Evolutionary conservation across 805 yeast species (phyloP).

Genomic region (Metschnikowia peoriensis): DNA sequence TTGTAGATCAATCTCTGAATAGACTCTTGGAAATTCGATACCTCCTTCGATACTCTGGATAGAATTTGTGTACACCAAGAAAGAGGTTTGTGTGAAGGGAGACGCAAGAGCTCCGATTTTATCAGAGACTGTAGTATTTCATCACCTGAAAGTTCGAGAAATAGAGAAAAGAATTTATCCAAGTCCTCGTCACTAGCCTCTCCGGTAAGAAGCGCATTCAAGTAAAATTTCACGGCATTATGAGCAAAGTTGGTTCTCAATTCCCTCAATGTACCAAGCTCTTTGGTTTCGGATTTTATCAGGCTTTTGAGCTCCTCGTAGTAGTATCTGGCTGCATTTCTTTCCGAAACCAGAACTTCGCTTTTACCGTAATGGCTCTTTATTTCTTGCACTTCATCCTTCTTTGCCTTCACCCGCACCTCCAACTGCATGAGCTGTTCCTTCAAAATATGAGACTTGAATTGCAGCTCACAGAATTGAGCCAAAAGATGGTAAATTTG

Average conservation of each 20-base stretch:
- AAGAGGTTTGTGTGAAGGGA: slow-evolving; percentile 63
- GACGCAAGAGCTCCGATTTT: slow-evolving; percentile 28
- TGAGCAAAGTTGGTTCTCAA: slow-evolving; percentile 45
- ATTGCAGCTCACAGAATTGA: slow-evolving; percentile 67
- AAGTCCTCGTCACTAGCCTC: slow-evolving; percentile 48
- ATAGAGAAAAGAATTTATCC: slow-evolving; percentile 77
- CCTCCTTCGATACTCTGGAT: slow-evolving; percentile 59
- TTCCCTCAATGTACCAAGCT: slow-evolving; percentile 37
- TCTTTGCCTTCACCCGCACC: slow-evolving; percentile 40
- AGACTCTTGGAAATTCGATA: slow-evolving; percentile 51
- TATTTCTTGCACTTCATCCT: slow-evolving; percentile 49
- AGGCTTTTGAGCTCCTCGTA: slow-evolving; percentile 49
- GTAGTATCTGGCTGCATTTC: slow-evolving; percentile 52
- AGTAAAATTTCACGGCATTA: slow-evolving; percentile 57
- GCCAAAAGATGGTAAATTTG: slow-evolving; percentile 61
- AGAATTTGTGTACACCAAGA: slow-evolving; percentile 83
- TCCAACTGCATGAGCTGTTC: slow-evolving; percentile 44
- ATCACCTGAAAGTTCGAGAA: slow-evolving; percentile 64
- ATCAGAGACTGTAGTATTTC: slow-evolving; percentile 45
- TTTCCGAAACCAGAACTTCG: slow-evolving; percentile 43
- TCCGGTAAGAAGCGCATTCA: slow-evolving; percentile 51
- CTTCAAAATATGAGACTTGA: slow-evolving; percentile 42
- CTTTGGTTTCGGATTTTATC: slow-evolving; percentile 47
- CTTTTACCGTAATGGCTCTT: slow-evolving; percentile 42
- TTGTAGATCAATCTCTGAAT: slow-evolving; percentile 47